phyloP scores from a whole-genome alignment of 2,329 filamentous ascomycete genomes.

The Pseudonectria foliicola region DNA sequence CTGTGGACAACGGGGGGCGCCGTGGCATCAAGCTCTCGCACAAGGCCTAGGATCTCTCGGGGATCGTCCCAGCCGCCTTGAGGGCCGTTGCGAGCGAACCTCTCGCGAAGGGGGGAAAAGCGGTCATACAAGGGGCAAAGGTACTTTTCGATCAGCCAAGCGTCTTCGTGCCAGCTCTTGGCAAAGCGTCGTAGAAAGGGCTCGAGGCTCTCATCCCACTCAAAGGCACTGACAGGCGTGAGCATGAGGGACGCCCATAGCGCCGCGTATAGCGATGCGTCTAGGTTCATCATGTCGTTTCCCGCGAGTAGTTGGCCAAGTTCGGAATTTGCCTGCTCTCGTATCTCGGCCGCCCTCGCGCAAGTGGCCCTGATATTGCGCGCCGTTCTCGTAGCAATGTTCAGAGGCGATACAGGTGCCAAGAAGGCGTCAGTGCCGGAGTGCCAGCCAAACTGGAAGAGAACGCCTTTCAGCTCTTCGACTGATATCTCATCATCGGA shows the following conservation, averaged over 20 bases:
- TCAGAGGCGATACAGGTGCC: slow-evolving; percentile 53
- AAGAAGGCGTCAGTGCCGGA: slow-evolving; percentile 46
- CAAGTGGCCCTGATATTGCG: slow-evolving; percentile 75
- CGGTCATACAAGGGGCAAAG: slow-evolving; percentile 52
- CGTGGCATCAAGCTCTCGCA: slow-evolving; percentile 39
- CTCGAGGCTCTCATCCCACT: slow-evolving; percentile 56
- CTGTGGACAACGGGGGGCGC: slow-evolving; percentile 29
- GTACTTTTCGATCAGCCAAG: slow-evolving; percentile 62
- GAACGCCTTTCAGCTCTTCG: slow-evolving; percentile 48
- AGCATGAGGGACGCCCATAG: slow-evolving; percentile 64
- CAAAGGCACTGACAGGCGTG: slow-evolving; percentile 37
- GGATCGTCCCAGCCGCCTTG: slow-evolving; percentile 23
- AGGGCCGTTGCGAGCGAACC: slow-evolving; percentile 19
- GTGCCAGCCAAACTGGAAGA: slow-evolving; percentile 44
- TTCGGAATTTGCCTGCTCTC: slow-evolving; percentile 20
- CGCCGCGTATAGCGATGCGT: slow-evolving; percentile 61
- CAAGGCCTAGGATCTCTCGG: slow-evolving; percentile 23
- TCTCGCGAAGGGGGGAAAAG: slow-evolving; percentile 27
- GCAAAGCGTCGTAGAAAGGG: slow-evolving; percentile 48
- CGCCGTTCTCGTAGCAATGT: slow-evolving; percentile 64
- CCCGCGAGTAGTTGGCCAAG: slow-evolving; percentile 30
- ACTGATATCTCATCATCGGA: slow-evolving; percentile 59
- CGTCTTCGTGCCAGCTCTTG: slow-evolving; percentile 51
- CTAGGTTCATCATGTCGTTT: slow-evolving; percentile 36
- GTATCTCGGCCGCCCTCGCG: slow-evolving; percentile 22